A percentile compares a stretch with the other conserved stretches of the same genome.
These are phyloP conservation scores for Naematelia aurantialba DNA, from an alignment of 768 basidiomycete genomes.

Conservation along the genomic window DNA sequence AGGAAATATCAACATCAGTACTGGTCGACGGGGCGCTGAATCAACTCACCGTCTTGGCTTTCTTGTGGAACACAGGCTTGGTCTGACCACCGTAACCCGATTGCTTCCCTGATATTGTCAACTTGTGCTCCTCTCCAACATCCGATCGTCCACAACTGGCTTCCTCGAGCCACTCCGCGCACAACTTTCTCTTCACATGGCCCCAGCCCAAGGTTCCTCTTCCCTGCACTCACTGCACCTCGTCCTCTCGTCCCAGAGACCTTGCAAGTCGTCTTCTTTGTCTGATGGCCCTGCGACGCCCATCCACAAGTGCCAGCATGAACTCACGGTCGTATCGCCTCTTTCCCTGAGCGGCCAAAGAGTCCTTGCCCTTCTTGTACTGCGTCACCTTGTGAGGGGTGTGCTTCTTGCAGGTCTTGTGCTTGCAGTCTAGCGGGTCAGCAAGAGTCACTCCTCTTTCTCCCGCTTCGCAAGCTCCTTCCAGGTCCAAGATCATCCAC, in stretches of 20 bases:
- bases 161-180: background rate
- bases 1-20: constrained; percentile 1
- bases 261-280: too few species aligned
- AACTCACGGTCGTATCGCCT: constrained; percentile 99
- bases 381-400: constrained; percentile 99
- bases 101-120: constrained; percentile 39
- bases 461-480: too few species aligned
- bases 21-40: background rate
- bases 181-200: background rate
- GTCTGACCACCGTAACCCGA: constrained; percentile 97
- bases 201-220: too few species aligned
- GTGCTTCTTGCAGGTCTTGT: constrained; percentile 33
- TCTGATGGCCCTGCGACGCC: too few species aligned
- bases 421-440: constrained; percentile 14
- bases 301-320: background rate
- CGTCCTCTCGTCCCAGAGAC: too few species aligned
- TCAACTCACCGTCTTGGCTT: constrained; percentile 58
- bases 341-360: constrained; percentile 97
- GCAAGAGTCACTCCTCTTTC: background rate
- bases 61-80: constrained; percentile 99
- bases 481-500: too few species aligned
- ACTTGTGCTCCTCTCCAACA: background rate
- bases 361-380: constrained; percentile 99
- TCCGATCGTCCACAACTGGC: background rate
- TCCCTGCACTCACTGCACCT: too few species aligned